Evolutionary conservation across 2,329 filamentous ascomycete species (phyloP).

Genomic region (Talaromyces sp.): DNA sequence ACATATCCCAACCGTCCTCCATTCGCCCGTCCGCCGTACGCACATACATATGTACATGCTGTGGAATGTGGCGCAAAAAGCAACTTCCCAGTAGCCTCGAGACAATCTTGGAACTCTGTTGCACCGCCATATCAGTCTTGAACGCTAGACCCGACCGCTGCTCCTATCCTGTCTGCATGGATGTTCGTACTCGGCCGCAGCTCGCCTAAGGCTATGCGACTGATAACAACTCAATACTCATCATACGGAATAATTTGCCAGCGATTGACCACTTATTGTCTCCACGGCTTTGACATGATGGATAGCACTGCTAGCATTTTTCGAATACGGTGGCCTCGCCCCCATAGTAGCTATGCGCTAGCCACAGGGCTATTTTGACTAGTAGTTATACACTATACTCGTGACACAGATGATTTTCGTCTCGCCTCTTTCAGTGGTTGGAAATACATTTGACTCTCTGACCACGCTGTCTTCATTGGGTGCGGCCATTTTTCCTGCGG

Average conservation of each 20-base stretch:
- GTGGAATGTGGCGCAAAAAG: slow-evolving; percentile 10
- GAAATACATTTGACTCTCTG: not conserved
- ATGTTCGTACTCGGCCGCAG: not conserved
- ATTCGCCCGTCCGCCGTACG: not conserved
- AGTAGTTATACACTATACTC: not conserved
- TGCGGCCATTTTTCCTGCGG: not conserved
- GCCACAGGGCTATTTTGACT: not conserved
- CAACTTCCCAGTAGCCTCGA: not conserved
- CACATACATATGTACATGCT: not conserved
- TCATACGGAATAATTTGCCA: not conserved
- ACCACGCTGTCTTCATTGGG: not conserved
- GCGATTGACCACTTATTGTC: not conserved
- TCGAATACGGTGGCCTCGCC: not conserved
- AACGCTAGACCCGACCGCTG: not conserved
- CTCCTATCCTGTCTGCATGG: not conserved
- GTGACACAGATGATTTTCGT: not conserved
- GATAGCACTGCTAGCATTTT: not conserved
- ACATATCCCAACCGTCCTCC: not conserved
- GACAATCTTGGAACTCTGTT: not conserved
- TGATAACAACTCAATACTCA: not conserved
- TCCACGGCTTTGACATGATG: not conserved
- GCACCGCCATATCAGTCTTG: slow-evolving; percentile 2
- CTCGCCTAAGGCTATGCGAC: not conserved
- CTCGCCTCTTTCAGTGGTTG: not conserved
- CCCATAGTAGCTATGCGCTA: not conserved